phyloP scores from a whole-genome alignment of 2,329 filamentous ascomycete species.

The Cercospora beticola region DNA sequence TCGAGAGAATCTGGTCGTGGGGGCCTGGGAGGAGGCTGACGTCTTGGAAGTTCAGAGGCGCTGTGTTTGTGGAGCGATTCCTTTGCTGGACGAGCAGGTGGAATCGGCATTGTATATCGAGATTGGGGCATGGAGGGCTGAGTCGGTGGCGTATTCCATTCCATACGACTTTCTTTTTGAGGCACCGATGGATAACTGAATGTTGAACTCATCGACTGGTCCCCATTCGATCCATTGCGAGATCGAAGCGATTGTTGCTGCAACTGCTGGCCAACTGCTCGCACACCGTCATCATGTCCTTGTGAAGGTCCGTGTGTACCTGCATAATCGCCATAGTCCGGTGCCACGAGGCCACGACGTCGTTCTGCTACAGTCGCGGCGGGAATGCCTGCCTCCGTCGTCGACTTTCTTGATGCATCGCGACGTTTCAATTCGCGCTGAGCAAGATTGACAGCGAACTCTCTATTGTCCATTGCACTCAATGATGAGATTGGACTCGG shows the following conservation, averaged over 20 bases:
- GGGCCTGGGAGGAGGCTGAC: conserved; percentile 33
- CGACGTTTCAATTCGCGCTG: conserved; percentile 69
- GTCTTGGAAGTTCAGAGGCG: conserved; percentile 12
- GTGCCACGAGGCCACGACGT: conserved; percentile 32
- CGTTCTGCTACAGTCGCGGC: conserved; percentile 41
- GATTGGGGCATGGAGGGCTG: conserved; percentile 32
- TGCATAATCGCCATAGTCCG: conserved; percentile 22
- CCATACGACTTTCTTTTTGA: conserved; percentile 39
- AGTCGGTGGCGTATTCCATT: conserved; percentile 33
- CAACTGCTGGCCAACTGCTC: conserved; percentile 30
- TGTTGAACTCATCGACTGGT: conserved; percentile 20
- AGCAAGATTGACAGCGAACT: conserved; percentile 74
- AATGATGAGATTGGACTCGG: conserved; percentile 42
- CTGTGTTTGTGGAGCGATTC: conserved; percentile 26
- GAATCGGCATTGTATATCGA: conserved; percentile 18
- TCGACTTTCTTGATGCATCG: conserved; percentile 55
- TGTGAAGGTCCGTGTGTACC: conserved; percentile 4
- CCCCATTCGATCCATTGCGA: conserved; percentile 8
- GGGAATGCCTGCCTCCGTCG: conserved; percentile 56
- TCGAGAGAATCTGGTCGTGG: conserved; percentile 28
- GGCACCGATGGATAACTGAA: conserved; percentile 50
- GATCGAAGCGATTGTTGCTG: conserved; percentile 17
- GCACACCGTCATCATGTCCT: conserved; percentile 24
- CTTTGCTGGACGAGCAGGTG: conserved; percentile 35
- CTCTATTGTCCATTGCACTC: conserved; percentile 68